Percentiles rank a stretch among this genome's conserved stretches.
Evolutionary conservation across 148 eudicot genomes (phyloP).

Genomic region (Rhododendron mucronatum): DNA sequence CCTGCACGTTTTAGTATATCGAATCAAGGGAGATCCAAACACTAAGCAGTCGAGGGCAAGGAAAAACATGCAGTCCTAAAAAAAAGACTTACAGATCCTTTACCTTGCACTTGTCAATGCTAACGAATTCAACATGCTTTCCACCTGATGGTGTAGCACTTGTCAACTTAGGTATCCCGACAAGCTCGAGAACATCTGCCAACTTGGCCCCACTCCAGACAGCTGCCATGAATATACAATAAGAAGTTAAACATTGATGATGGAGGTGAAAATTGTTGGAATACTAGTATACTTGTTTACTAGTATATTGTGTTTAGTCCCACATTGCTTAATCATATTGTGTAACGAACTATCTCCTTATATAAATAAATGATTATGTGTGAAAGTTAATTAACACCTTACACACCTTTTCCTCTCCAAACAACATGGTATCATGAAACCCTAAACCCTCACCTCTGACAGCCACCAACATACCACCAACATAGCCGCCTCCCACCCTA

Average conservation of each 20-base stretch:
- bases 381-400: too few relatives aligned
- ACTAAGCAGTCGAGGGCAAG: slow-evolving; percentile 11
- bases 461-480: too few relatives aligned
- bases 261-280: background rate
- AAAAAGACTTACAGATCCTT: background rate
- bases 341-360: too few relatives aligned
- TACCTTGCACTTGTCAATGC: slow-evolving; percentile 98
- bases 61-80: slow-evolving; percentile 62
- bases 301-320: too few relatives aligned
- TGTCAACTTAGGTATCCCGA: slow-evolving; percentile 66
- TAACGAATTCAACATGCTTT: slow-evolving; percentile 90
- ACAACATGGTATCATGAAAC: too few relatives aligned
- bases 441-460: too few relatives aligned
- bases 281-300: too few relatives aligned
- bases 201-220: slow-evolving; percentile 93
- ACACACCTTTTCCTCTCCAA: too few relatives aligned
- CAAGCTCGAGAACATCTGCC: slow-evolving; percentile 89
- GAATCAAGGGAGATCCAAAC: background rate
- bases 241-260: background rate
- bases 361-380: too few relatives aligned
- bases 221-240: slow-evolving; percentile 59
- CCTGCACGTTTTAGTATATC: slow-evolving; percentile 28
- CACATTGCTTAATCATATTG: too few relatives aligned
- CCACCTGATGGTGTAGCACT: slow-evolving; percentile 63
- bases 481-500: too few relatives aligned